phyloP scores from a whole-genome alignment of 768 basidiomycete genomes.

The Leccinum boreale region DNA sequence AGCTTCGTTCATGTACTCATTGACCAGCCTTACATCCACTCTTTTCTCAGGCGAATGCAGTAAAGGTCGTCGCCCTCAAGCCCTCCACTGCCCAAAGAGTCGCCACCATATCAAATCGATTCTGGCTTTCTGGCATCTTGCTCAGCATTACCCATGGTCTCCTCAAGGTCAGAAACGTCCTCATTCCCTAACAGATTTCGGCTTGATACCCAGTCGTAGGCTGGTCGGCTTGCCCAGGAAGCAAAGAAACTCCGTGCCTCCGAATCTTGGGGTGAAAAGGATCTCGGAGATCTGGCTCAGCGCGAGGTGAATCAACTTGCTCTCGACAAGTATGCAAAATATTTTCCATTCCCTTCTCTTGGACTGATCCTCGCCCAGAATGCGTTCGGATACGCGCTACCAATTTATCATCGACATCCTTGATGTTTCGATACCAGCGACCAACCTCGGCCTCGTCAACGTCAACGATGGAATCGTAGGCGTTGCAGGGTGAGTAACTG shows the following conservation, averaged over 20 bases:
- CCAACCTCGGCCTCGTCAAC: constrained; percentile 68
- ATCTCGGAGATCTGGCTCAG: constrained; percentile 60
- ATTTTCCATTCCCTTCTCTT: background rate
- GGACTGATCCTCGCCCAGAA: constrained; percentile 35
- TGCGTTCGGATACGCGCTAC: constrained; percentile 61
- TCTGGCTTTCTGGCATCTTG: constrained; percentile 86
- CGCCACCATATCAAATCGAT: constrained; percentile 66
- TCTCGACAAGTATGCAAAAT: constrained; percentile 47
- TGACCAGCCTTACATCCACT: background rate
- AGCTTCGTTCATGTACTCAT: constrained; percentile 19
- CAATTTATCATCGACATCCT: constrained; percentile 84
- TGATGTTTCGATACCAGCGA: constrained; percentile 90
- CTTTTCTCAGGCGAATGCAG: constrained; percentile 51
- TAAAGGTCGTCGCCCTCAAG: constrained; percentile 60
- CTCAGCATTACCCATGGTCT: constrained; percentile 71
- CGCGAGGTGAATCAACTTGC: constrained; percentile 62
- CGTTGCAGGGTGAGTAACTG: constrained; percentile 68
- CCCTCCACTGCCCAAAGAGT: constrained; percentile 61
- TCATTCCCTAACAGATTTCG: background rate
- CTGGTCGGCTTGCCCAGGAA: constrained; percentile 59
- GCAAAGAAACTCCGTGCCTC: constrained; percentile 47
- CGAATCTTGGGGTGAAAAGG: constrained; percentile 57
- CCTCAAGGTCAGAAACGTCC: constrained; percentile 52
- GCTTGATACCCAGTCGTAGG: constrained; percentile 34
- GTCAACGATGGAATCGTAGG: constrained; percentile 86